Evolutionary conservation across 768 basidiomycete species (phyloP), one percentile per base, ranked within the genome.

Genomic region (Leucocoprinus sp.): DNA sequence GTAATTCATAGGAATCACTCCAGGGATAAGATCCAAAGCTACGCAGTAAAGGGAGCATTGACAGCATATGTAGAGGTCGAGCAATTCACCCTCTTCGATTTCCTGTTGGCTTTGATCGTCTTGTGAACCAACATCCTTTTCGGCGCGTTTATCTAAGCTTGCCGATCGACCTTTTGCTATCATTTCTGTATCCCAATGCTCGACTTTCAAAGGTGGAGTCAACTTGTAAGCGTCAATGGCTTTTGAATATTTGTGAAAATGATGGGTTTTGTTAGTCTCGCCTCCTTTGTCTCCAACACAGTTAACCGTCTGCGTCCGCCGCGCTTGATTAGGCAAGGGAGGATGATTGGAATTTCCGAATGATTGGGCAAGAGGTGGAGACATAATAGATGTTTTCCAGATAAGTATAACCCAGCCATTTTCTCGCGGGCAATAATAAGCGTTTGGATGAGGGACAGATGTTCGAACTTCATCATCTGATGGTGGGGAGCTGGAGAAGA

Each of bases 11-110:
- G 82, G 77, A 48, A 92, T 69, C 34, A 91, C 79, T 4, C 84
- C 88, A 28, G 86, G 77, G 37, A 90, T 80, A 42, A 82, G 65
- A 12, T 74, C 70, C 18, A 83, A 86, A 1, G 76, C 80, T 29
- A 87, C 68, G 53, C 82, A 78, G 56, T 82, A 85, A 51, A 83
- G 62, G 18, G 80, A 80, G 60, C 89, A 92, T 56, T 89, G 88
- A 56, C 89, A 91, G 59, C 89, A 92, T 36, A 89, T 67, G 56
- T 84, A 91, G 22, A 90, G 69, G 60, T 91, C 86, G 33, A 91
- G 64, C 22, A 84, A 60, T 48, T 71, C 76, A 18, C 75, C 80
- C 19, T 71, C 72, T 22, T 60, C 51, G 19, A 45, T 48, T n/a
- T 42, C 49, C 12, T 67, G 62, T n/a, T 64, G 60, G 22, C 61